phyloP scores from a whole-genome alignment of 768 basidiomycete genomes.

The Tulasnella sp. region DNA sequence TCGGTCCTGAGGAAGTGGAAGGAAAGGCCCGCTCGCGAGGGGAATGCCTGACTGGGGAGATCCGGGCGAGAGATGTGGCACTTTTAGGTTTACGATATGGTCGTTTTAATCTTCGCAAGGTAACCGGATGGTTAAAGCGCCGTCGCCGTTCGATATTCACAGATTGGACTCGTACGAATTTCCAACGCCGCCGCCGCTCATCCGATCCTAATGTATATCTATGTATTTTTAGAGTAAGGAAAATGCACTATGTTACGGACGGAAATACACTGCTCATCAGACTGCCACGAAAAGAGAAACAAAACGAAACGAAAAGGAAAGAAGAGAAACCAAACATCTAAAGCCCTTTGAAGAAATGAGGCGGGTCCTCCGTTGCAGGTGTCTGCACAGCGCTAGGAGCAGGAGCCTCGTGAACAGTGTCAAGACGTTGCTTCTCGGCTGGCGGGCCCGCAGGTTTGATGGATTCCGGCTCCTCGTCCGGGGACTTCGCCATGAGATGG shows the following conservation, averaged over 20 bases:
- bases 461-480: not conserved
- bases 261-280: not conserved
- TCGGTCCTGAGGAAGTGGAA: not conserved
- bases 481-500: not conserved
- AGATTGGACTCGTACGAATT: not conserved
- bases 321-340: not conserved
- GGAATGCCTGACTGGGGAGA: not conserved
- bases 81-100: too few relatives aligned
- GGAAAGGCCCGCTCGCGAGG: not conserved
- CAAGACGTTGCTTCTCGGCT: not conserved
- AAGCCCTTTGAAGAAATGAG: not conserved
- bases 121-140: not conserved
- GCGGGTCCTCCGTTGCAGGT: not conserved
- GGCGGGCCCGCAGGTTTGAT: not conserved
- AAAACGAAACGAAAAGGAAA: too few relatives aligned
- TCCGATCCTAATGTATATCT: not conserved
- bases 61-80: too few relatives aligned
- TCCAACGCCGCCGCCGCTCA: not conserved
- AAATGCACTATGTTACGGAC: not conserved
- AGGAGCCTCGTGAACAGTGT: not conserved
- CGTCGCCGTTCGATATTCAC: not conserved
- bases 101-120: not conserved
- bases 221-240: not conserved
- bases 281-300: not conserved
- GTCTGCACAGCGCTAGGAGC: not conserved